Conservation (phyloP, 306 rosid species). For the Hylodesmum podocarpum region DNA sequence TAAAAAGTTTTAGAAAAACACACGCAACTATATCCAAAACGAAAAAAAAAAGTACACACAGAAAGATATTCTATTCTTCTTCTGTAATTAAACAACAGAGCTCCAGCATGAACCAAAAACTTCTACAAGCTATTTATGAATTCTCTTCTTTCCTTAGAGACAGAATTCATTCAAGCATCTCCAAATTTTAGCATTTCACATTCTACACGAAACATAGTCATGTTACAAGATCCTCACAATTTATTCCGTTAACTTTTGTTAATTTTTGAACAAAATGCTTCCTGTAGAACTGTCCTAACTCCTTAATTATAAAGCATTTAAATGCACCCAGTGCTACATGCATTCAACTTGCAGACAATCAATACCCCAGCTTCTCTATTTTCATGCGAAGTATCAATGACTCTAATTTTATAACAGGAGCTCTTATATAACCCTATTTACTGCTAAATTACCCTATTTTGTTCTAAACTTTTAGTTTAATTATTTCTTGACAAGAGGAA, state of each 20-base stretch:
- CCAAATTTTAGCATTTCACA: neutral
- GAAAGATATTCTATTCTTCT: neutral
- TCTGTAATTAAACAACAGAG: neutral
- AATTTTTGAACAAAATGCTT: slow-evolving; percentile 8
- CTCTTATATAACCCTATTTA: neutral
- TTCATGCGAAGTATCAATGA: neutral
- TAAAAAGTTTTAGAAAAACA: neutral
- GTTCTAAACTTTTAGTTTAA: neutral
- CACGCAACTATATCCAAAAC: neutral
- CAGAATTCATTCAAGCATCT: neutral
- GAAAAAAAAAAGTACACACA: neutral
- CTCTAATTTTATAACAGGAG: neutral
- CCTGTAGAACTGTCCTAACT: neutral
- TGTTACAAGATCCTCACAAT: neutral
- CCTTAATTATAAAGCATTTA: neutral
- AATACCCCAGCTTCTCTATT: neutral
- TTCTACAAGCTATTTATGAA: neutral
- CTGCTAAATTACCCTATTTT: neutral
- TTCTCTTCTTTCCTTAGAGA: neutral
- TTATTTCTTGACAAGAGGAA: neutral
- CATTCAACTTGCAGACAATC: neutral
- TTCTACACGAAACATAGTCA: neutral
- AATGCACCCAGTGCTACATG: slow-evolving; percentile 8
- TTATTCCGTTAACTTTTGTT: neutral
- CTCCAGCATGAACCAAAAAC: neutral